Percentiles rank a stretch among this genome's conserved stretches.
phyloP scores from a whole-genome alignment of 1,139 yeast genomes.

The Geotrichum histeridarum region DNA sequence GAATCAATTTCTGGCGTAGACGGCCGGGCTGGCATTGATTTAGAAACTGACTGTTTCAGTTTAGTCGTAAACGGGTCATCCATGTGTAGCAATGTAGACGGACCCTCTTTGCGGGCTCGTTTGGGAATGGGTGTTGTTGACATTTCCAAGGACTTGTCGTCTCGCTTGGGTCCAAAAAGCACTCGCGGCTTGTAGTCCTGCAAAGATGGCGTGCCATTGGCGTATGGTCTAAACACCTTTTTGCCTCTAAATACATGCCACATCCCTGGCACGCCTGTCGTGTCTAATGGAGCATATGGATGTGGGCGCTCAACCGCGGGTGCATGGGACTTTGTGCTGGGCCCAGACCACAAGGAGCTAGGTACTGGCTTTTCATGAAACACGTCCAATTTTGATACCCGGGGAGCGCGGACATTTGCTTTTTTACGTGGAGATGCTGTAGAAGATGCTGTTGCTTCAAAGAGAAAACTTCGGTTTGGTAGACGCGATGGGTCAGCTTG shows the following conservation, averaged over 20 bases:
- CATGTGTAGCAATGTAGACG: not conserved
- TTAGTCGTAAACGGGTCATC: not conserved
- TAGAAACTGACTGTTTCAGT: not conserved
- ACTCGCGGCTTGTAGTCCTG: constrained; percentile 11
- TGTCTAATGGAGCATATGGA: constrained; percentile 2
- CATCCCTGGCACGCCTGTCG: constrained; percentile 31
- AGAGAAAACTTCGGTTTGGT: not conserved
- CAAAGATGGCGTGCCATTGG: constrained; percentile 22
- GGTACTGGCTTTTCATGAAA: not conserved
- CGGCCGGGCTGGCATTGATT: not conserved
- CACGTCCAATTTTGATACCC: not conserved
- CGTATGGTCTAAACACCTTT: constrained; percentile 37
- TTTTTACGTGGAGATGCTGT: not conserved
- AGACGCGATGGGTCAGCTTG: not conserved
- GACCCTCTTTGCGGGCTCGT: not conserved
- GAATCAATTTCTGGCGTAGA: constrained; percentile 14
- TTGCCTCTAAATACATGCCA: constrained; percentile 42
- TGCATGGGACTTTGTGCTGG: no score
- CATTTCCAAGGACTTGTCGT: constrained; percentile 13
- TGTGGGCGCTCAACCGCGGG: not conserved
- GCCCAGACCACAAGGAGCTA: no score
- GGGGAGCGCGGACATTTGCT: not conserved
- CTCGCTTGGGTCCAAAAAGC: constrained; percentile 22
- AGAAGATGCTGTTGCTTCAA: not conserved
- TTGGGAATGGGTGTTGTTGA: constrained; percentile 7